Percentiles rank a stretch among this genome's conserved stretches.
phyloP scores from a whole-genome alignment of 306 rosid species.

The Notholithocarpus densiflorus region DNA sequence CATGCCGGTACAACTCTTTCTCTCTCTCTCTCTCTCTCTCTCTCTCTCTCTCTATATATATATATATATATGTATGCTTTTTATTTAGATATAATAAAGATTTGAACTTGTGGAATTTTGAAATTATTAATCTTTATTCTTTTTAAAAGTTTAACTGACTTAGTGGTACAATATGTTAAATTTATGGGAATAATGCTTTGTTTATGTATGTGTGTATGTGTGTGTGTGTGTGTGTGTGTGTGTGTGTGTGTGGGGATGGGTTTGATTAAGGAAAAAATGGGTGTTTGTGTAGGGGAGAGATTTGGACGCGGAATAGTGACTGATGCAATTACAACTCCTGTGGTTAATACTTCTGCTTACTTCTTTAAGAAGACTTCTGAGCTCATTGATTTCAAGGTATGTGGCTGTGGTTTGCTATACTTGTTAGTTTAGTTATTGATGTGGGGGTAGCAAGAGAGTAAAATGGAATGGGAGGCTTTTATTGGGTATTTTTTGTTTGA shows the following conservation, averaged over 20 bases:
- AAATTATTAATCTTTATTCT: too few relatives aligned
- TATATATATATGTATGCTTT: too few relatives aligned
- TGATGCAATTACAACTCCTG: constrained; percentile 91
- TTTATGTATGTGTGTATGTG: too few relatives aligned
- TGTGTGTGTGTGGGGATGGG: too few relatives aligned
- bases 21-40: too few relatives aligned
- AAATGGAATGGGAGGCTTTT: neutral
- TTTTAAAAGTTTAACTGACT: too few relatives aligned
- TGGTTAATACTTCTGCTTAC: constrained; percentile 85
- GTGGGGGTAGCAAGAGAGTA: neutral
- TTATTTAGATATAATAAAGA: too few relatives aligned
- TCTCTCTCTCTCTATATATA: too few relatives aligned
- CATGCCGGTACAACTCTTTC: constrained; percentile 57
- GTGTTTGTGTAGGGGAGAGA: constrained; percentile 63
- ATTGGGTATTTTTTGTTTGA: neutral
- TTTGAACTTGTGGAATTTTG: too few relatives aligned
- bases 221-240: accelerated
- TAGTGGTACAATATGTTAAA: too few relatives aligned
- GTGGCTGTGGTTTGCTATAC: neutral
- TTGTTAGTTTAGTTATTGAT: neutral
- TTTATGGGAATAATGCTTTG: too few relatives aligned
- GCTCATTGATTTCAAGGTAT: constrained; percentile 88
- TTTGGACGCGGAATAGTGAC: constrained; percentile 79
- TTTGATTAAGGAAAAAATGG: neutral
- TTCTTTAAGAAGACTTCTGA: constrained; percentile 74